These are phyloP conservation scores for Saccharomycopsis lassenensis DNA, from an alignment of 805 yeast genomes.

Conservation along the genomic window DNA sequence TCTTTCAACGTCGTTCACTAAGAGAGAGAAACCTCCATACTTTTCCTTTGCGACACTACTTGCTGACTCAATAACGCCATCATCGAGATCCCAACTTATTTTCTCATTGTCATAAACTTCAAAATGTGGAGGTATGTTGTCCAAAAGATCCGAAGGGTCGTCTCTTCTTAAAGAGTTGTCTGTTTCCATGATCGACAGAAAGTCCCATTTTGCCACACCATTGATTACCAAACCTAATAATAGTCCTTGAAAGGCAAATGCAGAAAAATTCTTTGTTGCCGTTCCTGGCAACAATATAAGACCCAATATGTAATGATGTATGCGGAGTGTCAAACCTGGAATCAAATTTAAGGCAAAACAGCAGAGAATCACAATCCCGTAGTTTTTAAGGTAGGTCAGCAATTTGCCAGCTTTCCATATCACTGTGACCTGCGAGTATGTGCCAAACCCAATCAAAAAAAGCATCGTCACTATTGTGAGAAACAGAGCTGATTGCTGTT, in stretches of 20 bases:
- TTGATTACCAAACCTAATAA: slow-evolving; percentile 69
- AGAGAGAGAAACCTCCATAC: slow-evolving; percentile 46
- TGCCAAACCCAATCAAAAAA: too few relatives aligned
- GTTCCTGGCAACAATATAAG: slow-evolving; percentile 76
- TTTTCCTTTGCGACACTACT: too few relatives aligned
- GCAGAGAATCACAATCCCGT: slow-evolving; percentile 33
- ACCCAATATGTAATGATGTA: slow-evolving; percentile 78
- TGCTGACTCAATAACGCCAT: too few relatives aligned
- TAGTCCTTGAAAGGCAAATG: slow-evolving; percentile 73
- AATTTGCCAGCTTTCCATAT: slow-evolving; percentile 74
- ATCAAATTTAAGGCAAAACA: slow-evolving; percentile 32
- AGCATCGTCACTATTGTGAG: too few relatives aligned
- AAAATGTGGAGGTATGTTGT: slow-evolving; percentile 15
- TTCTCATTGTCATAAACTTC: slow-evolving; percentile 27
- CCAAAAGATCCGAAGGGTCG: slow-evolving; percentile 27
- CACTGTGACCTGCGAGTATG: too few relatives aligned
- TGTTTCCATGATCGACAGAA: slow-evolving; percentile 82
- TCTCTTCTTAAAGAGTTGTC: slow-evolving; percentile 53
- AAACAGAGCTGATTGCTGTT: slow-evolving; percentile 69
- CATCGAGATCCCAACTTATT: too few relatives aligned
- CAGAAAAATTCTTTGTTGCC: slow-evolving; percentile 57
- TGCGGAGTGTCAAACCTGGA: slow-evolving; percentile 62
- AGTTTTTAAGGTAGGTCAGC: slow-evolving; percentile 44
- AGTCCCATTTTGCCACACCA: slow-evolving; percentile 90
- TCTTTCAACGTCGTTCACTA: slow-evolving; percentile 72